Evolutionary conservation across 768 basidiomycete genomes (phyloP).

Genomic region (Phylloporus arenicola): DNA sequence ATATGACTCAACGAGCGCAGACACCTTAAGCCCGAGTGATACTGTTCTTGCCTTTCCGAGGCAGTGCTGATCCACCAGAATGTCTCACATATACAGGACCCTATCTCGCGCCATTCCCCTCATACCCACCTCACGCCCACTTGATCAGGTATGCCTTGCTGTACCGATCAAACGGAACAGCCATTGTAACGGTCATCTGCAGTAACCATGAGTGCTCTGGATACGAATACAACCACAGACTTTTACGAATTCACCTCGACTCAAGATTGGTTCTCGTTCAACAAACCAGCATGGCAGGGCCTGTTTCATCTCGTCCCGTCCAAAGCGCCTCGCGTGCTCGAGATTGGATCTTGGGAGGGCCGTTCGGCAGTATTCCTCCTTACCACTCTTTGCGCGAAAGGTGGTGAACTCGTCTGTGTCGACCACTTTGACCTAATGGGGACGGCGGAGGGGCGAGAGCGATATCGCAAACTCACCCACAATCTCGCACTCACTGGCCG

Average conservation of each 20-base stretch:
- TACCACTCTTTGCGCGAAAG: slow-evolving; percentile 38
- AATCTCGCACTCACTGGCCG: slow-evolving; percentile 45
- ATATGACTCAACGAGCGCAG: not conserved
- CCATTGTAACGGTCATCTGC: not conserved
- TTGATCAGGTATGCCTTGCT: slow-evolving; percentile 1
- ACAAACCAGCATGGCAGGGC: slow-evolving; percentile 39
- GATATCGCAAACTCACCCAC: slow-evolving; percentile 39
- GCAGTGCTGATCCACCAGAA: not conserved
- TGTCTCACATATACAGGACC: slow-evolving; percentile 17
- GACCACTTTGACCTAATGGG: slow-evolving; percentile 55
- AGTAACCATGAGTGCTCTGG: slow-evolving; percentile 12
- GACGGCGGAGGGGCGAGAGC: slow-evolving; percentile 43
- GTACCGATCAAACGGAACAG: not conserved
- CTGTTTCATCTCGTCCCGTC: slow-evolving; percentile 37
- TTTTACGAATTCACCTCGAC: slow-evolving; percentile 42
- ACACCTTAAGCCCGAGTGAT: slow-evolving; percentile 10
- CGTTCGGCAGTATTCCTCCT: slow-evolving; percentile 54
- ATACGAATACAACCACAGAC: slow-evolving; percentile 3
- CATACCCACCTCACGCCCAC: not conserved
- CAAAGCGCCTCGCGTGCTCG: slow-evolving; percentile 42
- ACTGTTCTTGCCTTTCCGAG: slow-evolving; percentile 1
- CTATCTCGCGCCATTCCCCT: not conserved
- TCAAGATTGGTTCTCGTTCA: slow-evolving; percentile 54
- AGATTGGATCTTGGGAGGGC: slow-evolving; percentile 63
- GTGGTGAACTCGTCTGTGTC: slow-evolving; percentile 48